Evolutionary conservation across 73 alveolate species (phyloP).

Genomic region (Blepharisma stoltei): DNA sequence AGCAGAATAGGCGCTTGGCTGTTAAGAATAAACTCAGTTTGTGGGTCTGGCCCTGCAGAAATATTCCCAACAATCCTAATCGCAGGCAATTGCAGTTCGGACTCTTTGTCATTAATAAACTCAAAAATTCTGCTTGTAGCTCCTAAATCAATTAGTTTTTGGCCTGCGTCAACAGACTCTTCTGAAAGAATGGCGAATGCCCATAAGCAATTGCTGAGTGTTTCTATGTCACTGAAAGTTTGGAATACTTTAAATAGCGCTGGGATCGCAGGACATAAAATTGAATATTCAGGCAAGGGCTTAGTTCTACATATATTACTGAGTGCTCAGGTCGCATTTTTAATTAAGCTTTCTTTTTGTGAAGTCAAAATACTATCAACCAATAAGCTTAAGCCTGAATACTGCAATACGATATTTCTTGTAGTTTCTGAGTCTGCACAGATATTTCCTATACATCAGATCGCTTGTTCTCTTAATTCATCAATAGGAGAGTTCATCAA

Average conservation of each 20-base stretch:
- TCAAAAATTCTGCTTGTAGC: slow-evolving; percentile 72
- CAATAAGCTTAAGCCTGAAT: slow-evolving; percentile 81
- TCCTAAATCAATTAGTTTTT: slow-evolving; percentile 67
- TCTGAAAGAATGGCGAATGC: slow-evolving; percentile 87
- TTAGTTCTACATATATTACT: slow-evolving; percentile 91
- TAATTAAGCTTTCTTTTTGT: slow-evolving; percentile 55
- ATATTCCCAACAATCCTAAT: slow-evolving; percentile 95
- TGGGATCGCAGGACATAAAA: slow-evolving; percentile 70
- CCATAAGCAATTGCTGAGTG: slow-evolving; percentile 86
- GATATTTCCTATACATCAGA: slow-evolving; percentile 97
- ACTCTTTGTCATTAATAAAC: slow-evolving; percentile 64
- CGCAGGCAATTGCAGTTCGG: slow-evolving; percentile 67
- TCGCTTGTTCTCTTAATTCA: slow-evolving; percentile 87
- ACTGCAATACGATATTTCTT: slow-evolving; percentile 75
- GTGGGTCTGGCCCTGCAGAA: slow-evolving; percentile 80
- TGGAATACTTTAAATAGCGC: slow-evolving; percentile 73
- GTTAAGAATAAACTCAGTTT: slow-evolving; percentile 78
- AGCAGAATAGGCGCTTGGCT: slow-evolving; percentile 72
- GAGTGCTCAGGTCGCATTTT: slow-evolving; percentile 92
- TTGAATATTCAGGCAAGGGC: slow-evolving; percentile 78
- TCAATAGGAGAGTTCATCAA: slow-evolving; percentile 71
- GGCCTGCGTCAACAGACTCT: slow-evolving; percentile 79
- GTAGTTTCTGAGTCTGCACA: slow-evolving; percentile 85
- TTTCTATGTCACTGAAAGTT: slow-evolving; percentile 72
- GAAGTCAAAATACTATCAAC: slow-evolving; percentile 67